A percentile compares a stretch with the other conserved stretches of the same genome.
These are phyloP conservation scores for Thermochaetoides thermophila DNA, from an alignment of 495 filamentous ascomycete species.

Conservation along the genomic window DNA sequence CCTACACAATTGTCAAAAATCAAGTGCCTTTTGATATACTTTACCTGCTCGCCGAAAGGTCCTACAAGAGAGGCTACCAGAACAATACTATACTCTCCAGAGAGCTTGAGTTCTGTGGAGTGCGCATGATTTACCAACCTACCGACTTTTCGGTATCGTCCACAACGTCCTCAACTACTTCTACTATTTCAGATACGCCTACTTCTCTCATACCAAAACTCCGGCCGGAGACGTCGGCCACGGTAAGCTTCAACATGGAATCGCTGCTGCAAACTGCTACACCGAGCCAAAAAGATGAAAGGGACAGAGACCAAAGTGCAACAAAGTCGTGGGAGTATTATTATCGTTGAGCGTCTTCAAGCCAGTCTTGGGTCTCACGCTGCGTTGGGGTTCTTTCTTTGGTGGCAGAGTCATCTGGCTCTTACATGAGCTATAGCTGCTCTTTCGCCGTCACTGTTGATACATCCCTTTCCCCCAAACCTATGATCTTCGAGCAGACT, in stretches of 20 bases:
- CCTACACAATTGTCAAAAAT: conserved; percentile 6
- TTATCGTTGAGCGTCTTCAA: too few relatives aligned
- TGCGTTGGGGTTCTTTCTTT: conserved; percentile 8
- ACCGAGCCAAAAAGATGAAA: too few relatives aligned
- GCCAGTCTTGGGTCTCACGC: conserved; percentile 7
- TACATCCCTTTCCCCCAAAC: too few relatives aligned
- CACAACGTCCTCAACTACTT: conserved; percentile 4
- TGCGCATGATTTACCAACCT: conserved; percentile 16
- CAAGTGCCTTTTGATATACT: too few relatives aligned
- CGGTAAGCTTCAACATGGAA: conserved; percentile 9
- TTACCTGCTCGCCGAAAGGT: too few relatives aligned
- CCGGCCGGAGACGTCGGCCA: conserved; percentile 9
- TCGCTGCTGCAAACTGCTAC: too few relatives aligned
- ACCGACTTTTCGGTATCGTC: conserved; percentile 9
- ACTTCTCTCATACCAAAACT: too few relatives aligned
- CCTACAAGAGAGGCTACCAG: not conserved
- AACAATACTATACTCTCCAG: conserved; percentile 1
- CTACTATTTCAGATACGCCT: too few relatives aligned
- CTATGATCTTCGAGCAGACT: too few relatives aligned
- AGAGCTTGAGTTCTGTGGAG: conserved; percentile 12
- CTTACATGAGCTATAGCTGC: not conserved
- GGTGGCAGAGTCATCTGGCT: conserved; percentile 8
- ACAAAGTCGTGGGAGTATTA: too few relatives aligned
- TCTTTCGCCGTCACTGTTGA: too few relatives aligned
- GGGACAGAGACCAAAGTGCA: too few relatives aligned